phyloP scores from a whole-genome alignment of 2,329 filamentous ascomycete genomes.

The Chrysoporthe austroafricana region DNA sequence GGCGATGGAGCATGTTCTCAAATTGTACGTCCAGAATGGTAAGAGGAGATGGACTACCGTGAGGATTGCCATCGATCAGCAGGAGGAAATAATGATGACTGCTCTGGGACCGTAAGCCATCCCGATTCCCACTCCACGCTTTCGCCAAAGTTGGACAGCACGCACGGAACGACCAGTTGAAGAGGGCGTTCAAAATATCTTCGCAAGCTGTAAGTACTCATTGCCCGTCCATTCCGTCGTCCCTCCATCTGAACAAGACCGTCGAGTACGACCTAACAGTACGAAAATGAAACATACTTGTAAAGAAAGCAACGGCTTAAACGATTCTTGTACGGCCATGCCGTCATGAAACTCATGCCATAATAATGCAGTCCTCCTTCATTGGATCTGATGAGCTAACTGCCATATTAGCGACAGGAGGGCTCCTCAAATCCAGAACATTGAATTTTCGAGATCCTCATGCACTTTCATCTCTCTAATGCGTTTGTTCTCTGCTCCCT shows the following conservation, averaged over 20 bases:
- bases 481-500: not conserved
- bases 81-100: not conserved
- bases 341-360: not conserved
- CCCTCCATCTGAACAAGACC: not conserved
- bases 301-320: not conserved
- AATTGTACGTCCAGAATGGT: not conserved
- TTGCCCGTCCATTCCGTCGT: not conserved
- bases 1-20: not conserved
- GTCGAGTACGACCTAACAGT: not conserved
- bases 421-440: slow-evolving; percentile 58
- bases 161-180: not conserved
- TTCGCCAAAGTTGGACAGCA: not conserved
- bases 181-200: not conserved
- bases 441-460: slow-evolving; percentile 47
- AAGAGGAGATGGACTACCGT: not conserved
- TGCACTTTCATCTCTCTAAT: slow-evolving; percentile 43
- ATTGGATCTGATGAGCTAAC: not conserved
- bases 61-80: not conserved
- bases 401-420: not conserved
- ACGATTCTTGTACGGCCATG: not conserved
- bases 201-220: not conserved
- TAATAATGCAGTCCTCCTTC: not conserved
- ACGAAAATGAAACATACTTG: not conserved
- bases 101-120: not conserved
- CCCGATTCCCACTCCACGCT: not conserved